Evolutionary conservation across 441 rosid species (phyloP), one percentile per base, ranked within the genome.

Genomic region (Omphalea diandra): DNA sequence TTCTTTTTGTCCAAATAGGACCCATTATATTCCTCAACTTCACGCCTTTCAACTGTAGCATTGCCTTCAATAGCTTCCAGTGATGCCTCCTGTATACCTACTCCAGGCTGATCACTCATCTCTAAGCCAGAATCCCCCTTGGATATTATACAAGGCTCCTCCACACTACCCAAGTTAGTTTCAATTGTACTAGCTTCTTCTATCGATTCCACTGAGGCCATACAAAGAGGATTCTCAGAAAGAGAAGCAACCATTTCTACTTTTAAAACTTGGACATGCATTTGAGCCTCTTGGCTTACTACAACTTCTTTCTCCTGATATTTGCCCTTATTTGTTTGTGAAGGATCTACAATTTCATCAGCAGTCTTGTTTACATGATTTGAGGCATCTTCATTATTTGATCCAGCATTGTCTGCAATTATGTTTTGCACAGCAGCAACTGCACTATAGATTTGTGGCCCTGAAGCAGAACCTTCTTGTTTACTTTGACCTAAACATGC

Each of bases 381-480:
- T 41, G 66, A 60, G 63, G 62, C 62, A 52, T 65, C 82, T 77
- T 83, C 84, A 63, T 65, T 76, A 72, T 73, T 82, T 69, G 80
- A 55, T 69, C 70, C 79, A 44, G 38, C 77, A 77, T 55, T 53
- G 46, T 70, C 74, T 32, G 69, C 14, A 72, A 36, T 32, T n/a
- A 67, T 67, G 75, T 58, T 73, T 46, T 73, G 83, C 41, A 67
- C 62, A 72, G 75, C 65, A 41, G 31, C 27, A 18, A 56, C 69
- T 38, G 52, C 44, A 71, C 71, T 56, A 73, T 80, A 85, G 59
- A 68, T 75, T 75, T 83, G 85, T 63, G 68, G 73, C 72, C 73
- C 83, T 64, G 81, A 80, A 77, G 56, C 70, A 74, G 78, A 67
- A 76, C 50, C 79, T 75, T 80, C 79, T 52, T 79, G 77, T 46